phyloP scores from a whole-genome alignment of 2,329 filamentous ascomycete species.

The Xylariaceae sp. region DNA sequence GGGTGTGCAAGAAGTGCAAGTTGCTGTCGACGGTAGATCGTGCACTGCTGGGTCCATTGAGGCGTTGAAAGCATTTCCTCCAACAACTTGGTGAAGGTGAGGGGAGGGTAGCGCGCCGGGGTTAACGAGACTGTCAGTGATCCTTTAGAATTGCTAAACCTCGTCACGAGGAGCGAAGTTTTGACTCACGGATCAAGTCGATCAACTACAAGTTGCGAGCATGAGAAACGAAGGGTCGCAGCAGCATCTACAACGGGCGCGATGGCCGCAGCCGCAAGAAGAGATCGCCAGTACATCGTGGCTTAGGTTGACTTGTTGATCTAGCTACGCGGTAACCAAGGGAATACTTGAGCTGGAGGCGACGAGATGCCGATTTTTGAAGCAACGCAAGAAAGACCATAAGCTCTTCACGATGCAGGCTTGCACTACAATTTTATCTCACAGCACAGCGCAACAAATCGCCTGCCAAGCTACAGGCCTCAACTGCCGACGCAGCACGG shows the following conservation, averaged over 20 bases:
- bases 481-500: conserved; percentile 25
- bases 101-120: conserved; percentile 38
- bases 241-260: conserved; percentile 34
- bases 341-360: not conserved
- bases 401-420: not conserved
- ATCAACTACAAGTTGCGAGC: conserved; percentile 42
- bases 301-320: not conserved
- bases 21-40: conserved; percentile 37
- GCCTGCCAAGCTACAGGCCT: conserved; percentile 13
- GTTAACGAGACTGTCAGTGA: conserved; percentile 35
- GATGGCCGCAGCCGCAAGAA: conserved; percentile 34
- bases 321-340: conserved; percentile 11
- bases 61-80: conserved; percentile 41
- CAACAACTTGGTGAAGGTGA: conserved; percentile 41
- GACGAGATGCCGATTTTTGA: not conserved
- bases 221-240: conserved; percentile 42
- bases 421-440: conserved; percentile 19
- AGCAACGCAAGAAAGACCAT: not conserved
- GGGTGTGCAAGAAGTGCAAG: conserved; percentile 40
- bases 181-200: conserved; percentile 40
- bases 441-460: not conserved
- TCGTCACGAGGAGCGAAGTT: not conserved
- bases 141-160: conserved; percentile 14
- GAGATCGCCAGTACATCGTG: conserved; percentile 36
- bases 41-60: conserved; percentile 36